phyloP scores from a whole-genome alignment of 148 eudicot genomes.

The Diospyros lotus region DNA sequence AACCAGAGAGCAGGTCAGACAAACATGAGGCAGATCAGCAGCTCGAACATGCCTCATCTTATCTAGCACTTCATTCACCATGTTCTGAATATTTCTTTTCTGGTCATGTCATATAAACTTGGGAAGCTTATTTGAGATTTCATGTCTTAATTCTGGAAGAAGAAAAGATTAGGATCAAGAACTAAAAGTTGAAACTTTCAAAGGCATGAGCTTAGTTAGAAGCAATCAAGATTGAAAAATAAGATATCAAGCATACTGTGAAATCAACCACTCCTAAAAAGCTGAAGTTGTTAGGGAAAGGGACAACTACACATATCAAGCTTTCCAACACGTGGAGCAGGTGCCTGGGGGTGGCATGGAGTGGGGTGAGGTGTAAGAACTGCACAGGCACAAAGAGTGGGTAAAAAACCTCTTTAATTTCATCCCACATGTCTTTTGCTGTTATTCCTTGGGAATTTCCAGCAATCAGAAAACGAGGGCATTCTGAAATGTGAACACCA shows the following conservation, averaged over 20 bases:
- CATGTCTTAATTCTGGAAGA: too few relatives aligned
- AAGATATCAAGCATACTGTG: too few relatives aligned
- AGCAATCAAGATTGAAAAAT: too few relatives aligned
- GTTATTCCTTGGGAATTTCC: constrained; percentile 68
- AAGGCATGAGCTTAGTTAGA: neutral
- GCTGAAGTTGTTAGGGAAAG: too few relatives aligned
- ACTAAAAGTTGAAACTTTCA: neutral
- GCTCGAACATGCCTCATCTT: neutral
- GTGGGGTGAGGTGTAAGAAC: neutral
- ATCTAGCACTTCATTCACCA: neutral
- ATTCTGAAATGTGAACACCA: constrained; percentile 64
- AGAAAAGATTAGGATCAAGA: too few relatives aligned
- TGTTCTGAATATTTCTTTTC: neutral
- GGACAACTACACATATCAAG: too few relatives aligned
- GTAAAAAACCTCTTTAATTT: constrained; percentile 63
- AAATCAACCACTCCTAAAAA: too few relatives aligned
- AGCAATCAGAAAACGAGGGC: constrained; percentile 78
- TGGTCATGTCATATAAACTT: neutral
- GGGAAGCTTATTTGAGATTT: too few relatives aligned
- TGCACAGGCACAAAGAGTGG: neutral
- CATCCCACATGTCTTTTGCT: constrained; percentile 79
- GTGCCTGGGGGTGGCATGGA: too few relatives aligned
- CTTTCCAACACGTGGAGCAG: too few relatives aligned
- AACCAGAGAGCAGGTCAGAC: neutral
- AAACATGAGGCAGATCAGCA: too few relatives aligned